These are phyloP conservation scores for Cyphellophora europaea DNA, from an alignment of 2,329 filamentous ascomycete genomes.

Conservation along the genomic window DNA sequence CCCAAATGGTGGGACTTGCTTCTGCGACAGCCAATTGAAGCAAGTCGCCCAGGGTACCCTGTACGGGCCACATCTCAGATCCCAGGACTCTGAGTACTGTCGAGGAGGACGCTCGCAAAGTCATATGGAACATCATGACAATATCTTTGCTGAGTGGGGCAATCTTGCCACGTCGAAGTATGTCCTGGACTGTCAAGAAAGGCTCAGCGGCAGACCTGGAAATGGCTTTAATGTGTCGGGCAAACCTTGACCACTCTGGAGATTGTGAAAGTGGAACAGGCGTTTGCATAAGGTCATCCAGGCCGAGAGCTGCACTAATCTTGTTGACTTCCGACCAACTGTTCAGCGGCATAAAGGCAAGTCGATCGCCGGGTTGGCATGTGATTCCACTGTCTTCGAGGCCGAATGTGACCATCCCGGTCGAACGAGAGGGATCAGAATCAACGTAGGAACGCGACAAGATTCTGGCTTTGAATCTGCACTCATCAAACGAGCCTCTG, in stretches of 20 bases:
- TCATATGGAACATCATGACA: conserved; percentile 7
- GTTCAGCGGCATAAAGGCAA: conserved; percentile 10
- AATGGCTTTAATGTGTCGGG: too few relatives aligned
- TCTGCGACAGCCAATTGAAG: conserved; percentile 9
- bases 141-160: conserved; percentile 9
- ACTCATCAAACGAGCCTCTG: too few relatives aligned
- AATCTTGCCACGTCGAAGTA: conserved; percentile 9
- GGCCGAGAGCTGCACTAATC: conserved; percentile 7
- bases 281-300: conserved; percentile 6
- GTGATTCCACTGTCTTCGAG: not conserved
- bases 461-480: too few relatives aligned
- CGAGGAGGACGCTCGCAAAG: too few relatives aligned
- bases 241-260: too few relatives aligned
- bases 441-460: not conserved
- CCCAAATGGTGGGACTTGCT: conserved; percentile 9
- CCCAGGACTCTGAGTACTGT: conserved; percentile 7
- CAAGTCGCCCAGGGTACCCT: conserved; percentile 9
- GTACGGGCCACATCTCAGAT: conserved; percentile 11
- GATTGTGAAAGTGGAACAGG: conserved; percentile 6
- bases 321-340: conserved; percentile 10
- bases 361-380: conserved; percentile 10
- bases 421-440: not conserved
- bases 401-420: not conserved
- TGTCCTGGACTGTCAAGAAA: conserved; percentile 8
- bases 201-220: too few relatives aligned